Conservation (phyloP, 139 green algal genomes). For the Chlamydomonas sphaeroides region DNA sequence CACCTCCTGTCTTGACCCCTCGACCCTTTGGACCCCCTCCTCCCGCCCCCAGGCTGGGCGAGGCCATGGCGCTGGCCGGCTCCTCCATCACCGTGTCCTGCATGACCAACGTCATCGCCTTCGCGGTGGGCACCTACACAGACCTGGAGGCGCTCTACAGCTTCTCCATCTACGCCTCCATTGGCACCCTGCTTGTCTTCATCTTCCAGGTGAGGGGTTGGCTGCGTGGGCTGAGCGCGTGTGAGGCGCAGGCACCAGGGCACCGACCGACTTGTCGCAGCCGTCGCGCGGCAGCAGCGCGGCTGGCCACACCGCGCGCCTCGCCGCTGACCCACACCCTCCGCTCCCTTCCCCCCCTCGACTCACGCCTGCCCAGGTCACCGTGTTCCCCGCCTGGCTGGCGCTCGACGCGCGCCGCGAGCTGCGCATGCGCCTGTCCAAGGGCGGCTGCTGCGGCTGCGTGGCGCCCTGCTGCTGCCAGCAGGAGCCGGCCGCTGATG, state of each 20-base stretch:
- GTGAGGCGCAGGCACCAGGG: no score
- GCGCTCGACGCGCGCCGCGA: slow-evolving; percentile 53
- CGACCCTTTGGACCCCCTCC: background rate
- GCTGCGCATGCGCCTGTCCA: slow-evolving; percentile 19
- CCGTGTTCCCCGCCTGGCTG: slow-evolving; percentile 60
- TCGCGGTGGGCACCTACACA: slow-evolving; percentile 64
- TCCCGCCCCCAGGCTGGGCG: slow-evolving; percentile 33
- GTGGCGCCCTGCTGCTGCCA: slow-evolving; percentile 6
- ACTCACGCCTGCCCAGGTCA: slow-evolving; percentile 19
- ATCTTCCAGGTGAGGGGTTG: slow-evolving; percentile 45
- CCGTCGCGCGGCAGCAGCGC: background rate
- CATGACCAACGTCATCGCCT: slow-evolving; percentile 64
- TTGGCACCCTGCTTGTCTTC: slow-evolving; percentile 62
- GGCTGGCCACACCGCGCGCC: background rate
- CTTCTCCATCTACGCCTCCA: slow-evolving; percentile 63
- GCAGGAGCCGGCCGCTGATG: background rate
- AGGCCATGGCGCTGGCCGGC: slow-evolving; percentile 47
- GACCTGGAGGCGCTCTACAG: slow-evolving; percentile 55
- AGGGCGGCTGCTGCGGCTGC: slow-evolving; percentile 6
- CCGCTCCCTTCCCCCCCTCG: no score
- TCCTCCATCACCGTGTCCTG: slow-evolving; percentile 60
- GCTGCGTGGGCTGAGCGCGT: background rate
- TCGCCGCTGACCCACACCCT: background rate
- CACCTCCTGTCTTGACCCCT: background rate
- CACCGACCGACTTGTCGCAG: background rate